Percentiles rank a stretch among this genome's conserved stretches.
phyloP scores from a whole-genome alignment of 1,139 yeast genomes.

The Suhomyces chickasaworum region DNA sequence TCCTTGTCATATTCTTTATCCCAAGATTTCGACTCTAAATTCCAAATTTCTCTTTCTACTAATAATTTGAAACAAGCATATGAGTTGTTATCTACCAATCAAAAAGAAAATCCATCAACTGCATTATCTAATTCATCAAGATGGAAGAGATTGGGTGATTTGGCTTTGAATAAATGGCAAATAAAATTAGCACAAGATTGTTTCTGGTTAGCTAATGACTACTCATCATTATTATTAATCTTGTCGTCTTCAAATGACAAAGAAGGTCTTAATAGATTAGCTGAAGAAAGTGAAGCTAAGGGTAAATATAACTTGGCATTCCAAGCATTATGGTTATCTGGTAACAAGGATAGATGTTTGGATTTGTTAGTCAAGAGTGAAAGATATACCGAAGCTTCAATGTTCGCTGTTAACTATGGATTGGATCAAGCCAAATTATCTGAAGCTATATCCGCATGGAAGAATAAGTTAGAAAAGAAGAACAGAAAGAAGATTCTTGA shows the following conservation, averaged over 20 bases:
- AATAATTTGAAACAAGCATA: conserved; percentile 72
- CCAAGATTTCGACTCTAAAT: conserved; percentile 82
- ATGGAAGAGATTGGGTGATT: conserved; percentile 93
- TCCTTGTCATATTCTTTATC: conserved; percentile 82
- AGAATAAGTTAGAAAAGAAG: conserved; percentile 48
- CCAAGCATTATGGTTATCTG: conserved; percentile 86
- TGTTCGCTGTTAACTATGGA: conserved; percentile 77
- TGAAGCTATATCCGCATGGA: conserved; percentile 65
- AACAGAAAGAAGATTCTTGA: conserved; percentile 64
- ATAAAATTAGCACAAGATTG: conserved; percentile 79
- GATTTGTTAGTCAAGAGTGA: conserved; percentile 69
- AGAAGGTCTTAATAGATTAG: conserved; percentile 59
- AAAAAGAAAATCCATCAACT: conserved; percentile 49
- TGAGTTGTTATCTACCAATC: conserved; percentile 61
- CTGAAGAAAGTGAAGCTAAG: conserved; percentile 59
- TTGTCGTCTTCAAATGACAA: conserved; percentile 80
- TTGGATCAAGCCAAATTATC: conserved; percentile 46
- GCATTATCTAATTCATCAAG: conserved; percentile 48
- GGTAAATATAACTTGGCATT: conserved; percentile 92
- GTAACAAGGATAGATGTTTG: conserved; percentile 66
- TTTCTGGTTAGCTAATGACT: conserved; percentile 78
- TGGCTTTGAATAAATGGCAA: conserved; percentile 77
- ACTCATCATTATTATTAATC: conserved; percentile 77
- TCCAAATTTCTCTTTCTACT: conserved; percentile 70
- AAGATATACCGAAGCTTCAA: conserved; percentile 81